A percentile compares a stretch with the other conserved stretches of the same genome.
Conservation (phyloP, 345 rosid genomes). For the Ceriops tagal region DNA sequence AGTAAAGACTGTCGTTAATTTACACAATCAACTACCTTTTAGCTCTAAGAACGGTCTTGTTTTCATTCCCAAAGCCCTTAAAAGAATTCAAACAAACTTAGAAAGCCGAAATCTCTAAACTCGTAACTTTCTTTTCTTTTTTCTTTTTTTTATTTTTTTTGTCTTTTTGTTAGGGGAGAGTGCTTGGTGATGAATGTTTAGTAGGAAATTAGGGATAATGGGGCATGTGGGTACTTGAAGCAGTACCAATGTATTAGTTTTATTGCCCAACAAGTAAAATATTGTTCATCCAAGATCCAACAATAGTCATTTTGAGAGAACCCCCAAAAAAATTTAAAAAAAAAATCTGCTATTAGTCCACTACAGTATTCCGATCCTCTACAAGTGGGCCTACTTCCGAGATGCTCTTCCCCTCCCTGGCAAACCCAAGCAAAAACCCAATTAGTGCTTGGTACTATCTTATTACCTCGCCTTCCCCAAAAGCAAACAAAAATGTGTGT, state of each 20-base stretch:
- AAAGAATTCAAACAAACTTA: neutral
- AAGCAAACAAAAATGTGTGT: neutral
- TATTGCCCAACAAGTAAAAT: neutral
- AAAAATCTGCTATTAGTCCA: no score
- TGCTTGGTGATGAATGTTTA: no score
- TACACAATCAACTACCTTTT: neutral
- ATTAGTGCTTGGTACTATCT: neutral
- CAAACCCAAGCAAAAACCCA: neutral
- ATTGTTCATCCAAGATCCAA: neutral
- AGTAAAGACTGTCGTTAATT: neutral
- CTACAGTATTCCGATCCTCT: neutral
- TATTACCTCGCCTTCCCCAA: neutral
- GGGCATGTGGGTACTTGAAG: no score
- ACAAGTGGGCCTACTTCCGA: conserved; percentile 6
- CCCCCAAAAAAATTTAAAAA: neutral
- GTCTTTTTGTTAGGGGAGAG: no score
- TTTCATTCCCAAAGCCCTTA: neutral
- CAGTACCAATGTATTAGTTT: no score
- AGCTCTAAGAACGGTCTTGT: conserved; percentile 2
- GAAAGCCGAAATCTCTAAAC: neutral
- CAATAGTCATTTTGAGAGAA: neutral
- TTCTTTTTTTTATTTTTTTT: no score
- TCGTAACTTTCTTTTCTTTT: no score
- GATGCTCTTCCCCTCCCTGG: conserved; percentile 10
- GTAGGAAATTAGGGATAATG: no score